Conservation (phyloP, 1,139 yeast species). For the Blastobotrys raffinosifermentans region DNA sequence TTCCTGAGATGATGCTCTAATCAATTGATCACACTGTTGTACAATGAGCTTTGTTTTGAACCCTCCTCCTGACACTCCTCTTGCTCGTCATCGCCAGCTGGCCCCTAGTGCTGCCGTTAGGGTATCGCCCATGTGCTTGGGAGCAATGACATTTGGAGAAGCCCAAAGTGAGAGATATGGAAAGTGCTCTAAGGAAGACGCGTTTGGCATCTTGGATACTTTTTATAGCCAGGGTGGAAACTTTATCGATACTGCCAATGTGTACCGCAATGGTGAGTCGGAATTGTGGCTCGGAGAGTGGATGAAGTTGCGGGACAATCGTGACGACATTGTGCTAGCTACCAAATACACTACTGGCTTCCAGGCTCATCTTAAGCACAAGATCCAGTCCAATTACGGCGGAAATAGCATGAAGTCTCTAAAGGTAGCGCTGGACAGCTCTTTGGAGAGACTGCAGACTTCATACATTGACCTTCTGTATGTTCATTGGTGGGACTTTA, state of each 20-base stretch:
- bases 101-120: slow-evolving; percentile 24
- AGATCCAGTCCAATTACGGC: slow-evolving; percentile 11
- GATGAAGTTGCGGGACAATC: slow-evolving; percentile 16
- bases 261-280: slow-evolving; percentile 21
- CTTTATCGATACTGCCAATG: slow-evolving; percentile 26
- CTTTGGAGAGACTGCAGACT: slow-evolving; percentile 17
- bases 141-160: slow-evolving; percentile 26
- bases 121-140: slow-evolving; percentile 25
- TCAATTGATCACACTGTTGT: too few species aligned
- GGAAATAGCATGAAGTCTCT: slow-evolving; percentile 16
- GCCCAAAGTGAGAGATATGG: slow-evolving; percentile 21
- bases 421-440: slow-evolving; percentile 12
- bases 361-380: slow-evolving; percentile 4
- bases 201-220: slow-evolving; percentile 22
- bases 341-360: slow-evolving; percentile 18
- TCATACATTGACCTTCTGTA: slow-evolving; percentile 16
- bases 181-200: slow-evolving; percentile 16
- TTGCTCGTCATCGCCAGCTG: slow-evolving; percentile 5
- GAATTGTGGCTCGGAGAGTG: slow-evolving; percentile 22
- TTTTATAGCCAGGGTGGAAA: slow-evolving; percentile 23
- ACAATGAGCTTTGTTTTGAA: not conserved
- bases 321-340: slow-evolving; percentile 20
- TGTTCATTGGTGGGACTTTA: slow-evolving; percentile 26
- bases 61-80: not conserved
- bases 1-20: too few species aligned